A percentile compares a stretch with the other conserved stretches of the same genome.
Conservation (phyloP, 2,329 filamentous ascomycete species). For the Penicillium paneum region DNA sequence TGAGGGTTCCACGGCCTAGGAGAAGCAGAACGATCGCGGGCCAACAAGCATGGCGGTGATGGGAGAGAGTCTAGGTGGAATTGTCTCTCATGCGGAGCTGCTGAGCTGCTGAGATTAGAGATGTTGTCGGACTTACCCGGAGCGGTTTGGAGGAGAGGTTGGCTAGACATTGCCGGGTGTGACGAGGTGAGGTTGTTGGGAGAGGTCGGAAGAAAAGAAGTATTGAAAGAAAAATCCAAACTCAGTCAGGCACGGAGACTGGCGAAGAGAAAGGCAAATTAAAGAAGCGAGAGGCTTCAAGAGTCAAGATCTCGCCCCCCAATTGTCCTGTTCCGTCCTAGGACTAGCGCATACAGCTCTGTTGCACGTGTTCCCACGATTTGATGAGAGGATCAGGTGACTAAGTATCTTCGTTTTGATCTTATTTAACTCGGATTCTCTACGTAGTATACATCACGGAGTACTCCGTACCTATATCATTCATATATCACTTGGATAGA, state of each 20-base stretch:
- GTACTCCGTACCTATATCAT: too few species aligned
- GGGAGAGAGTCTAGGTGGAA: background rate
- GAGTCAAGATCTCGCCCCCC: background rate
- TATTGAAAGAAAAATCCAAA: background rate
- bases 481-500: background rate
- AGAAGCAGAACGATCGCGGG: background rate
- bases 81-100: background rate
- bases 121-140: constrained; percentile 61
- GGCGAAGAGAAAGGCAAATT: background rate
- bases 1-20: background rate
- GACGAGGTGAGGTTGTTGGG: constrained; percentile 9
- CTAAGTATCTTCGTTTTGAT: background rate
- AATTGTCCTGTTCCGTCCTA: constrained; percentile 3
- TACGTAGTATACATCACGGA: too few species aligned
- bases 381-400: constrained; percentile 15
- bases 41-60: background rate
- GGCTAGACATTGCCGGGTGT: constrained; percentile 72
- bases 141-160: constrained; percentile 91
- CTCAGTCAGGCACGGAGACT: background rate
- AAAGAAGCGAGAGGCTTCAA: background rate
- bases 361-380: constrained; percentile 20
- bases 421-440: too few species aligned
- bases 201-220: background rate
- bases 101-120: background rate
- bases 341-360: constrained; percentile 18